A percentile compares a stretch with the other conserved stretches of the same genome.
These are phyloP conservation scores for Angophora floribunda DNA, from an alignment of 345 rosid species.

Conservation along the genomic window DNA sequence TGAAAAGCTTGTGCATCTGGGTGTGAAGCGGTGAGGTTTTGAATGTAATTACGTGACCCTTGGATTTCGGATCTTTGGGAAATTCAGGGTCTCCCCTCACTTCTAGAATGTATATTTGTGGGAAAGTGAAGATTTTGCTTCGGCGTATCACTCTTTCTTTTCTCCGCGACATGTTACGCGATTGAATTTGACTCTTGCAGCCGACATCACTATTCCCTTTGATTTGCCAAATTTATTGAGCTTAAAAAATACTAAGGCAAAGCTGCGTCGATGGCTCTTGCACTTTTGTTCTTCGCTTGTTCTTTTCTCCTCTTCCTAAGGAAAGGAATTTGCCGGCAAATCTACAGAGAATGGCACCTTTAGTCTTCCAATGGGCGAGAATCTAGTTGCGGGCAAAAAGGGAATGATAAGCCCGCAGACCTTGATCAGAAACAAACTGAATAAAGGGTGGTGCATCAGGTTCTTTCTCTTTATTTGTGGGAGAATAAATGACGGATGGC, in stretches of 20 bases:
- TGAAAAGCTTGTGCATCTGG: neutral
- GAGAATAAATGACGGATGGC: neutral
- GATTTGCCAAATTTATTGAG: neutral
- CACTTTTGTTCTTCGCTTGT: neutral
- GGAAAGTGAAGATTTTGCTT: neutral
- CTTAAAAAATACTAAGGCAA: neutral
- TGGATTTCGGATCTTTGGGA: neutral
- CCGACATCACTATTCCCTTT: neutral
- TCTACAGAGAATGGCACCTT: neutral
- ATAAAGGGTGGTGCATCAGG: neutral
- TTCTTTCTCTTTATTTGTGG: neutral
- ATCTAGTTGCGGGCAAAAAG: neutral
- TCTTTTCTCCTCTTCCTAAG: neutral
- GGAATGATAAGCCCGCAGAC: neutral
- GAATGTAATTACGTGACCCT: neutral
- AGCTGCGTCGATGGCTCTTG: neutral
- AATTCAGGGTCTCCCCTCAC: neutral
- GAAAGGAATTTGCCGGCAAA: neutral
- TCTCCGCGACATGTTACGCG: neutral
- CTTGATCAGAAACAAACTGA: neutral
- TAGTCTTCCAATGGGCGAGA: neutral
- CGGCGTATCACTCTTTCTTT: neutral
- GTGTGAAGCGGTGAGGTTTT: neutral
- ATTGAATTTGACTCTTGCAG: neutral
- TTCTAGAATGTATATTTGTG: neutral